Base-by-base conservation (phyloP, 2,329 filamentous ascomycete genomes). In the Thermothelomyces thermophilus region DNA sequence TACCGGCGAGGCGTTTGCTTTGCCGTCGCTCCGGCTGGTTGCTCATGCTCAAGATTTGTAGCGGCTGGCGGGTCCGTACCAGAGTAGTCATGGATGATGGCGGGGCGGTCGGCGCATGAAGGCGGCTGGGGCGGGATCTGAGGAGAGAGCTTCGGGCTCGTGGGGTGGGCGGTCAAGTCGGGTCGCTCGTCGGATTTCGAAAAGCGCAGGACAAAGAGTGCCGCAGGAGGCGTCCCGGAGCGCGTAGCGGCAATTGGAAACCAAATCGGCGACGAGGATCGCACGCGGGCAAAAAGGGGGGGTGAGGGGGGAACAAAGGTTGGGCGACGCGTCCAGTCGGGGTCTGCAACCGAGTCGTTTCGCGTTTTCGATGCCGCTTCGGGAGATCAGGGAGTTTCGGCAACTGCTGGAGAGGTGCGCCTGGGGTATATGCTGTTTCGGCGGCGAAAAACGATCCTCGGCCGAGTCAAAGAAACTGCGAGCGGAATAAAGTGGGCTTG, bases 21-120 rank as follows among this genome's bases (percentile, higher is more conserved):
- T 75, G 72, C 67, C 79, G 74, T 63, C 75, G 74, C 68, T 76
- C 75, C 66, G 76, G 69, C 71, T 73, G 73, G 69, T 79, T 81
- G 73, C 72, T 79, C 81, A 84, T 84, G 75, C 79, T 84, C 74
- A 83, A 72, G 66, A 79, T 71, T 78, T 83, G 74, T 70, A 84
- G 72, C 72, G 79, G 77, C 70, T 76, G 74, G 66, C 79, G 79
- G 65, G 76, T 76, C 68, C 74, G 76, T 68, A 84, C 73, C 69
- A 84, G 73, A 68, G 81, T 83, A 80, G 81, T 84, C 81, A 84
- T 84, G 79, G 79, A 82, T 53, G 49, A 42, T 77, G 74, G 72
- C 71, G 65, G 61, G 52, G 61, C 44, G 44, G 56, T 50, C 42
- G 51, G 55, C 54, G 54, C 59, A 60, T 61, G 37, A 54, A 57